Evolutionary conservation across 495 filamentous ascomycete species (phyloP), one percentile per base, ranked within the genome.

Genomic region (Mytilinidion resinicola): DNA sequence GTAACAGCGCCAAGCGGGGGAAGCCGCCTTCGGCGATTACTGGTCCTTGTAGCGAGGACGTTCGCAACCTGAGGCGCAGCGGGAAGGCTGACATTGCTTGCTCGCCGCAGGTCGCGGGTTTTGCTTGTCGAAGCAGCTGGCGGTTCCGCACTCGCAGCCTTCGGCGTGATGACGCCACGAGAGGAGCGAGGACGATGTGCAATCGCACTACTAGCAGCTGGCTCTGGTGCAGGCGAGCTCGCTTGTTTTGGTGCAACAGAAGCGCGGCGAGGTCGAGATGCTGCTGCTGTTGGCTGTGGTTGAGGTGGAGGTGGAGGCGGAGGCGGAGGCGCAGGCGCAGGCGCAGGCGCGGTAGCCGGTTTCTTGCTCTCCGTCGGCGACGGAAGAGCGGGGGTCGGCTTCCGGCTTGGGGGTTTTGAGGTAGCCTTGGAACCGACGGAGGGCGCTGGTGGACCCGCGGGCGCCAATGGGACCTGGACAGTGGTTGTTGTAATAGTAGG

Each of bases 121-220:
- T 49, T 60, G 37, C 15, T 43, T 3, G 53, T n/a, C 33, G 59
- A 51, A 15, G 60, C 53, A 33, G 60, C 62, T 4, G 70, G 69
- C 10, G 72, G 72, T 54, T 75, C 72, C 36, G 69, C 72, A 43
- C 61, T 67, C 30, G 67, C 66, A 12, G 72, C 72, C 59, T 73
- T 72, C 43, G 62, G 58, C 7, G 65, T 63, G 15, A 59, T 51
- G 11, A 60, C 47, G 15, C 59, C 60, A 33, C 61, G 59, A 20
- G 55, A 34, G 43, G 62, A 63, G 8, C 57, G 61, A 4, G 65
- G 59, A 10, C 59, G 62, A 21, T 36, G 51, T n/a, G 42, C 15
- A 4, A 30, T 14, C 9, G 56, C 19, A 25, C 19, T n/a, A 21
- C 5, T 3, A 52, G 21, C 25, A 1, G 55, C 55, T 9, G 55